Conservation (phyloP, 2,329 filamentous ascomycete genomes). For the Fusarium succisae region DNA sequence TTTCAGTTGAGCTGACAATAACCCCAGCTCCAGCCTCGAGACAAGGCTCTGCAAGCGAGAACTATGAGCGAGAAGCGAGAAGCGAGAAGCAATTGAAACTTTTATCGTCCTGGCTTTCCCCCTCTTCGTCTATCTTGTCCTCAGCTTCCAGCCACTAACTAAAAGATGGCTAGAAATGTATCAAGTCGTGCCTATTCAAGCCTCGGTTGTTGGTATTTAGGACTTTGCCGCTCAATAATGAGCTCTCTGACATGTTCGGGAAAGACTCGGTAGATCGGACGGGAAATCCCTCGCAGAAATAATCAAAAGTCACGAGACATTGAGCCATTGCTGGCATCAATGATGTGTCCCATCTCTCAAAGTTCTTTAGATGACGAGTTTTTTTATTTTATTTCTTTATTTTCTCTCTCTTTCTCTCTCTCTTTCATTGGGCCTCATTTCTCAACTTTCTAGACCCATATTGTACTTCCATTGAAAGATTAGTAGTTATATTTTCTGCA, state of each 20-base stretch:
- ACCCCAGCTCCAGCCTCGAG: neutral
- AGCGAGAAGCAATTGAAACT: neutral
- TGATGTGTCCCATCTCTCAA: constrained; percentile 30
- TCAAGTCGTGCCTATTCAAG: neutral
- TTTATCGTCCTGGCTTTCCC: neutral
- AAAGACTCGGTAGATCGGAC: constrained; percentile 43
- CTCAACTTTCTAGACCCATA: neutral
- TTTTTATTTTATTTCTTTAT: neutral
- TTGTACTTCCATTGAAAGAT: neutral
- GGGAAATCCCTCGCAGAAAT: constrained; percentile 26
- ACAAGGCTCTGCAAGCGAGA: neutral
- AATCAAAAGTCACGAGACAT: constrained; percentile 39
- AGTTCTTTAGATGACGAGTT: constrained; percentile 14
- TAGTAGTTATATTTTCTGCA: neutral
- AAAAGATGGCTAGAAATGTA: neutral
- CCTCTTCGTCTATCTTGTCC: neutral
- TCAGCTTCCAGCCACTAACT: neutral
- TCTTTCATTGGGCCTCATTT: neutral
- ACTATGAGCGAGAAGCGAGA: neutral
- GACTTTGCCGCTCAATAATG: neutral
- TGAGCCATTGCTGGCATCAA: constrained; percentile 15
- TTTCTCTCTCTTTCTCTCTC: neutral
- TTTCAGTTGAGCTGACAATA: constrained; percentile 21
- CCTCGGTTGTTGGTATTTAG: neutral
- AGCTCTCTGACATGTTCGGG: constrained; percentile 15